Conservation (phyloP, 495 filamentous ascomycete genomes). For the Talaromyces liani region DNA sequence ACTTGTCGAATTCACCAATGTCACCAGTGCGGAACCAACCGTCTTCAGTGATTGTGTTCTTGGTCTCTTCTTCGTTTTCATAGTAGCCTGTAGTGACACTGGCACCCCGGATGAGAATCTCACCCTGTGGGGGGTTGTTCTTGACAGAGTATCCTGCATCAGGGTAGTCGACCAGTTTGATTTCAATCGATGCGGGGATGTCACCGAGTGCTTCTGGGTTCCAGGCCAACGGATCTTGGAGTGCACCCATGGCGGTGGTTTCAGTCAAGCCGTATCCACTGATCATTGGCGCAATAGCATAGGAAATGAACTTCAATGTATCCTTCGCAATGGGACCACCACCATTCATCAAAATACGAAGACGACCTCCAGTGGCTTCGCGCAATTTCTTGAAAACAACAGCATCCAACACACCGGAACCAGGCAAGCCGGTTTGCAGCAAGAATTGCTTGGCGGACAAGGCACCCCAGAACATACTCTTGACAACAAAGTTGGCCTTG, state of each 20-base stretch:
- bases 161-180: slow-evolving; percentile 92
- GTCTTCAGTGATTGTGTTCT: slow-evolving; percentile 62
- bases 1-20: slow-evolving; percentile 80
- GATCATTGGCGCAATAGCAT: slow-evolving; percentile 84
- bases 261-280: slow-evolving; percentile 95
- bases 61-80: slow-evolving; percentile 77
- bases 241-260: slow-evolving; percentile 85
- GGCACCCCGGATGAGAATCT: slow-evolving; percentile 85
- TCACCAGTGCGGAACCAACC: slow-evolving; percentile 97
- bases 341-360: slow-evolving; percentile 79
- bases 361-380: slow-evolving; percentile 77
- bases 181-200: slow-evolving; percentile 72
- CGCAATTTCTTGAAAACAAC: slow-evolving; percentile 87
- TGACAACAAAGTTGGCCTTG: slow-evolving; percentile 61
- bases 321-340: slow-evolving; percentile 82
- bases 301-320: slow-evolving; percentile 79
- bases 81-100: slow-evolving; percentile 70
- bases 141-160: slow-evolving; percentile 86
- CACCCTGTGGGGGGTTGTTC: slow-evolving; percentile 88
- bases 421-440: slow-evolving; percentile 68
- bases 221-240: slow-evolving; percentile 89
- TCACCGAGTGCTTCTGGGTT: slow-evolving; percentile 74
- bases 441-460: slow-evolving; percentile 77
- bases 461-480: slow-evolving; percentile 88
- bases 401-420: slow-evolving; percentile 58